Evolutionary conservation across 768 basidiomycete species (phyloP).

Genomic region (Lentinula sp.): DNA sequence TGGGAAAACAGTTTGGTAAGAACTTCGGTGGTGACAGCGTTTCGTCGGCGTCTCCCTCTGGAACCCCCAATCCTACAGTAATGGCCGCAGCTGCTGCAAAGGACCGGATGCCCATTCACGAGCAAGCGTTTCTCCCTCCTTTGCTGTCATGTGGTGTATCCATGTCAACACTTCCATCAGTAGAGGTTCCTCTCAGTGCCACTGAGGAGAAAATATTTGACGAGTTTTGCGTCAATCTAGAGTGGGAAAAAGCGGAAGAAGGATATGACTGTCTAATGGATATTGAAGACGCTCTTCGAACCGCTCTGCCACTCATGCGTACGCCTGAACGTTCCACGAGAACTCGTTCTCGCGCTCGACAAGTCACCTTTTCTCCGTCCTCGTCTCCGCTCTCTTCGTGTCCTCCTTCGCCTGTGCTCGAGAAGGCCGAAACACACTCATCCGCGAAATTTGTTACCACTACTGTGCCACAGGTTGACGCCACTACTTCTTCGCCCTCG

Average conservation of each 20-base stretch:
- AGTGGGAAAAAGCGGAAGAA: constrained; percentile 39
- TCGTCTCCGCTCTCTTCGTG: constrained; percentile 13
- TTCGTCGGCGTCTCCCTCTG: not conserved
- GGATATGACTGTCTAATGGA: constrained; percentile 9
- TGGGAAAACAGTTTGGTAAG: constrained; percentile 40
- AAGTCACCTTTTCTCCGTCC: constrained; percentile 2
- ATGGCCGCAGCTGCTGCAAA: constrained; percentile 1
- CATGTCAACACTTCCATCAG: not conserved
- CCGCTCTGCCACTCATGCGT: not conserved
- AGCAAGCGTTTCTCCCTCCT: not conserved
- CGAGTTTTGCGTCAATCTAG: constrained; percentile 53
- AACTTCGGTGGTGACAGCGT: not conserved
- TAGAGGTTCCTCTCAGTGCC: constrained; percentile 55
- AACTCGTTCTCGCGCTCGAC: not conserved
- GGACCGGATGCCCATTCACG: not conserved
- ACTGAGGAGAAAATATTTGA: constrained; percentile 70
- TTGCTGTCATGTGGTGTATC: not conserved
- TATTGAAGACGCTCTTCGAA: constrained; percentile 7
- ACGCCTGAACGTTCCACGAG: not conserved
- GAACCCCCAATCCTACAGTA: not conserved
- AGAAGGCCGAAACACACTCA: not conserved
- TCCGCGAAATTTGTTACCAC: not conserved
- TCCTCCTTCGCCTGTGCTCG: constrained; percentile 6
- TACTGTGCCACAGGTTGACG: not conserved
- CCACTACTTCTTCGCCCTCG: not conserved